Evolutionary conservation across 805 yeast genomes (phyloP), one percentile per base, ranked within the genome.

Genomic region (Starmerella kuoi): DNA sequence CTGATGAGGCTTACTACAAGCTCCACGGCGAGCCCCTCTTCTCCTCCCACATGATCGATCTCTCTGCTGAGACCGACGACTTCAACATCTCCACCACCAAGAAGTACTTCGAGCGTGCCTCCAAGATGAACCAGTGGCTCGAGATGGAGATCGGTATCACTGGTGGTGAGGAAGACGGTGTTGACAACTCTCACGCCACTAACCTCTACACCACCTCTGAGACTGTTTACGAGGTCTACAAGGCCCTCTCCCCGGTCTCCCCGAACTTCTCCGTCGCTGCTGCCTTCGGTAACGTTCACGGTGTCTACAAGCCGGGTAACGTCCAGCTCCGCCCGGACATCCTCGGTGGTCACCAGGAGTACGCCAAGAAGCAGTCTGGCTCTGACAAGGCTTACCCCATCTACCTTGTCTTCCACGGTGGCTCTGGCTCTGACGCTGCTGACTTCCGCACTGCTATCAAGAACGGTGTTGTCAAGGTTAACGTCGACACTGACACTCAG

Each of bases 111-210:
- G 73, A 73, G 67, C 84, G 94, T 71, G 85, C 84, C 78, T 70
- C 93, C 66, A 85, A 82, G 72, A 73, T 88, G 77, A 73, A 76
- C 71, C 97, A 88, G 74, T 91, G 91, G 91, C 77, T 91, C 65
- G 98, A 91, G 77, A 91, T 91, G 98, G 98, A 91, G 76, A 91
- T 91, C 65, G 98, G 98, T 78, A 91, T 91, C 78, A 91, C 98
- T 66, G 98, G 98, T 72, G 98, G 98, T 79, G 98, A 91, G 75
- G 98, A 91, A 73, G 98, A 91, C 65, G 98, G 98, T 79, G 98
- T 91, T 61, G 91, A 91, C 80, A 91, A 91, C 77, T 93, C 88
- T 69, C 74, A 77, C 66, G 95, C 84, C 55, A 86, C 82, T 51
- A 65, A 81, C 52, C 73, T 91, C 60, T 91, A 88, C 82, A 91